Conservation (phyloP, 2,329 filamentous ascomycete species). For the Scedosporium apiospermum region DNA sequence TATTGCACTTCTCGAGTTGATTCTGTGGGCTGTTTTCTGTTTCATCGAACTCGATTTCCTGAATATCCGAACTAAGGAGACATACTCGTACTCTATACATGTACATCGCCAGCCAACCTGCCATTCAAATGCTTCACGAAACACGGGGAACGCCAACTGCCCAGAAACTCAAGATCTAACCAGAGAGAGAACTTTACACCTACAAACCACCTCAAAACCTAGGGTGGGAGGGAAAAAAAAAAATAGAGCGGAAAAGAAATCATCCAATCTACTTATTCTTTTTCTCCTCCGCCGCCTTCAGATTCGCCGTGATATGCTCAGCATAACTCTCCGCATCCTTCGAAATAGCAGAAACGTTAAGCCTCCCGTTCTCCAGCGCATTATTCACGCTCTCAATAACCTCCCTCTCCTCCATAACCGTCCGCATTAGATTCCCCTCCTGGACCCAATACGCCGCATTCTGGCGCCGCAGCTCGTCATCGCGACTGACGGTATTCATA, state of each 20-base stretch:
- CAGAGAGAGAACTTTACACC: not conserved
- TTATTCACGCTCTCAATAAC: slow-evolving; percentile 63
- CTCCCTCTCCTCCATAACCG: slow-evolving; percentile 70
- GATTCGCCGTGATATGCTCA: slow-evolving; percentile 24
- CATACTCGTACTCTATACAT: no score
- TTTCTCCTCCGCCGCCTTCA: slow-evolving; percentile 8
- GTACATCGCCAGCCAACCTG: no score
- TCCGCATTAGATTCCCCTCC: slow-evolving; percentile 62
- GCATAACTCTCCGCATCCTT: slow-evolving; percentile 56
- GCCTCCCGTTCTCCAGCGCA: slow-evolving; percentile 48
- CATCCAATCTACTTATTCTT: not conserved
- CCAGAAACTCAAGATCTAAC: not conserved
- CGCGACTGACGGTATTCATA: slow-evolving; percentile 69
- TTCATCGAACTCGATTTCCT: no score
- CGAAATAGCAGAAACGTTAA: slow-evolving; percentile 52
- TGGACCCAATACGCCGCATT: slow-evolving; percentile 70
- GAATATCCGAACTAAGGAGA: no score
- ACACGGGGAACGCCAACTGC: not conserved
- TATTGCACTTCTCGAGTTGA: not conserved
- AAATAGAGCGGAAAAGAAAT: no score
- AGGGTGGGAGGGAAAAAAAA: not conserved
- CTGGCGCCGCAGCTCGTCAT: slow-evolving; percentile 57
- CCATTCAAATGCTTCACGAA: not conserved
- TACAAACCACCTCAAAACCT: not conserved
- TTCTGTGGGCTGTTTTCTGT: no score